A percentile compares a stretch with the other conserved stretches of the same genome.
phyloP scores from a whole-genome alignment of 139 green algal genomes.

The Tetradesmus lagerheimii region DNA sequence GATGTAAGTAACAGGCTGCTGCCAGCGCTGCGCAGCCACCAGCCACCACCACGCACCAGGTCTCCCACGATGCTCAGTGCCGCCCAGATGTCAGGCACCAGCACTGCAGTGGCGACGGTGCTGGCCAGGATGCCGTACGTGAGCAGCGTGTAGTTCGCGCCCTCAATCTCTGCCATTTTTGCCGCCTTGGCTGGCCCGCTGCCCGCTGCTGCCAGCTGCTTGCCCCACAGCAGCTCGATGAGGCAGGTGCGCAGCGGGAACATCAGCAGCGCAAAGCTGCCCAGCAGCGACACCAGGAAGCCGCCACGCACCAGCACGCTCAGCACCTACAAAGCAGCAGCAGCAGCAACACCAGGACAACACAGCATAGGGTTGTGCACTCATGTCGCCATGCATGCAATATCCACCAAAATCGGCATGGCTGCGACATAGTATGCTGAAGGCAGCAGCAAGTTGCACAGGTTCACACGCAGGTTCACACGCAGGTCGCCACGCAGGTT shows the following conservation, averaged over 20 bases:
- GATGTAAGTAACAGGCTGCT: too few relatives aligned
- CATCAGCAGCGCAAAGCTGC: slow-evolving; percentile 55
- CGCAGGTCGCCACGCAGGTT: too few relatives aligned
- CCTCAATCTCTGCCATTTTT: slow-evolving; percentile 8
- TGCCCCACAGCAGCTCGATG: slow-evolving; percentile 39
- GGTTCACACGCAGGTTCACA: too few relatives aligned
- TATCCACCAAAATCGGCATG: too few relatives aligned
- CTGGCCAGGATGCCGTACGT: slow-evolving; percentile 37
- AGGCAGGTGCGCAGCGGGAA: slow-evolving; percentile 53
- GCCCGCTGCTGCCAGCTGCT: background rate
- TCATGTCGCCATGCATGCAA: too few relatives aligned
- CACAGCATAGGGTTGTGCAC: background rate
- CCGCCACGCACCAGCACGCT: slow-evolving; percentile 40
- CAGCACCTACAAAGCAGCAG: slow-evolving; percentile 12
- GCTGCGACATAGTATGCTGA: too few relatives aligned
- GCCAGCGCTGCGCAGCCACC: too few relatives aligned
- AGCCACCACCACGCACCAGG: slow-evolving; percentile 1
- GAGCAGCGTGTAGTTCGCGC: slow-evolving; percentile 9
- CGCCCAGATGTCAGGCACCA: slow-evolving; percentile 47
- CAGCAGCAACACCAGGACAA: background rate
- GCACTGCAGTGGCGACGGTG: slow-evolving; percentile 38
- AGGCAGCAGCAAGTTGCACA: too few relatives aligned
- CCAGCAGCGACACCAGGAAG: slow-evolving; percentile 52
- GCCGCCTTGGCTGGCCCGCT: slow-evolving; percentile 39
- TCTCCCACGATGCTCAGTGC: slow-evolving; percentile 46